Evolutionary conservation across 345 rosid species (phyloP), one percentile per base, ranked within the genome.

Genomic region (Eucalyptus viminalis): DNA sequence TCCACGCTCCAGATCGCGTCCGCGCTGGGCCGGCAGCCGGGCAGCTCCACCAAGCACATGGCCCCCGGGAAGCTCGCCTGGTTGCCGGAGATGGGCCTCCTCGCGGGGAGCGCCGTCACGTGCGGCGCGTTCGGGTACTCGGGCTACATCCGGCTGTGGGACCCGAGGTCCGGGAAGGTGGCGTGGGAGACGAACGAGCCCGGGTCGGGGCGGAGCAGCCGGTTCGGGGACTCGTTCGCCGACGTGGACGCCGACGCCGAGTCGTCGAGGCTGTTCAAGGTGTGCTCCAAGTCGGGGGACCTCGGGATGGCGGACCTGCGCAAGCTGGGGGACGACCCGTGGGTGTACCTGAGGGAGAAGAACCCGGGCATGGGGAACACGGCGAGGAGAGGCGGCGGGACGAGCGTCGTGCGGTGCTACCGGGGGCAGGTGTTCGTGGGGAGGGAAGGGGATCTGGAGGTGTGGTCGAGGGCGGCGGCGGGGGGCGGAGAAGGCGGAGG

Each of bases 101-200:
- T 97, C 1, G 22, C 95, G 7, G 99, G 96, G 31, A 92, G 95
- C 40, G 92, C 97, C 0, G 95, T 97, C 27, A 92, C 93, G 12
- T 90, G 90, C 3, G 98, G 99, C 27, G 96, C 95, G 27, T 98
- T 98, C 87, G 99, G 99, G 43, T 97, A 91, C 90, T 94, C 99
- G 2, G 99, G 99, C 1, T 97, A 97, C 89, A 92, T 97, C 81
- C 85, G 98, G 87, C 90, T 97, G 17, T 97, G 99, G 99, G 99
- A 97, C 89, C 95, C 98, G 4, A 92, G 99, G 90, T 87, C 94
- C 4, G 91, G 93, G 27, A 80, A 62, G 34, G 94, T 96, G 86
- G 94, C 95, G 9, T 97, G 99, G 99, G 98, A 97, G 88, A 95
- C 98, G 37, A 96, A 83, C 88, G 99, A 97, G 93, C 99, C 99